Conservation (phyloP, 2,329 filamentous ascomycete genomes). For the Sarocladium kiliense region DNA sequence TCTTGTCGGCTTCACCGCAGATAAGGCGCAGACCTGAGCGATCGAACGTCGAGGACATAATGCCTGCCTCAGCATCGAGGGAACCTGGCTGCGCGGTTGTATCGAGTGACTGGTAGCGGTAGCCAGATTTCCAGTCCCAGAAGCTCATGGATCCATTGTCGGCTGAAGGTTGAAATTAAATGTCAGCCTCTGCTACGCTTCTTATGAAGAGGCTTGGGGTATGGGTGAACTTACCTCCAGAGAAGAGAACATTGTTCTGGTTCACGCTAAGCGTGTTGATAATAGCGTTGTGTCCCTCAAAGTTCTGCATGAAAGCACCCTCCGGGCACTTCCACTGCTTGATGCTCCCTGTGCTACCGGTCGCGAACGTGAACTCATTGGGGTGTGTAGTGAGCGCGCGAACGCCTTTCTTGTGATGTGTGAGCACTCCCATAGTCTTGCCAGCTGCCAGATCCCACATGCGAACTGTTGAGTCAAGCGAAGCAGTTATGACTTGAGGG, state of each 20-base stretch:
- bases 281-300: slow-evolving; percentile 92
- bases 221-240: slow-evolving; percentile 52
- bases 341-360: slow-evolving; percentile 84
- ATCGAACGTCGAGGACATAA: slow-evolving; percentile 94
- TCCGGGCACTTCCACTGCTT: slow-evolving; percentile 99
- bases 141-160: slow-evolving; percentile 97
- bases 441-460: slow-evolving; percentile 95
- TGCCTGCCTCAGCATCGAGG: slow-evolving; percentile 86
- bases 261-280: slow-evolving; percentile 94
- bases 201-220: too few relatives aligned
- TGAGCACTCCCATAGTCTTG: slow-evolving; percentile 92
- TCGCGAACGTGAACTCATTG: slow-evolving; percentile 92
- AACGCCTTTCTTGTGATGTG: slow-evolving; percentile 98
- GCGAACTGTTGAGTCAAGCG: slow-evolving; percentile 83
- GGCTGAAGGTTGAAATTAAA: slow-evolving; percentile 26
- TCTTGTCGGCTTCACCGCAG: slow-evolving; percentile 94
- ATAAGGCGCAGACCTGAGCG: slow-evolving; percentile 83
- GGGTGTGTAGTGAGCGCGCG: slow-evolving; percentile 80
- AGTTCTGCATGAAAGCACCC: slow-evolving; percentile 98
- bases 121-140: slow-evolving; percentile 98
- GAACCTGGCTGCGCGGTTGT: slow-evolving; percentile 92
- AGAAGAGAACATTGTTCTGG: slow-evolving; percentile 91
- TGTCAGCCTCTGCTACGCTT: not conserved
- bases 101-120: slow-evolving; percentile 85
- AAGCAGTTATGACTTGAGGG: slow-evolving; percentile 90